These are phyloP conservation scores for Albizia julibrissin DNA, from an alignment of 306 rosid genomes.

Conservation along the genomic window DNA sequence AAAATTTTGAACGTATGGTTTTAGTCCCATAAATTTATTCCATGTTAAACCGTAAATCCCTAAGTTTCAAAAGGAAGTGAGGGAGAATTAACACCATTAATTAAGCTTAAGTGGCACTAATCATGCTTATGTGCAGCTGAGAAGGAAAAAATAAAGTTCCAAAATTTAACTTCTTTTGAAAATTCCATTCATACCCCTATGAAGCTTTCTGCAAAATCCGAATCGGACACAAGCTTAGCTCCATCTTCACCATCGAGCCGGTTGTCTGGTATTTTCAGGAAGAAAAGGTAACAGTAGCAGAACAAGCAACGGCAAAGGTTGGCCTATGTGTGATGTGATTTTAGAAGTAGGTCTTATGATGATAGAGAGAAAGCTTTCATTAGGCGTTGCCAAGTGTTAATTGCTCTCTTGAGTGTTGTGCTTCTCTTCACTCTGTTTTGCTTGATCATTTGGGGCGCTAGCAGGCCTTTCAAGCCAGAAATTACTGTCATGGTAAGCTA, in stretches of 20 bases:
- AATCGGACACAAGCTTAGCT: constrained; percentile 89
- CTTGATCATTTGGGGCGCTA: constrained; percentile 92
- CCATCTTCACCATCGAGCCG: constrained; percentile 88
- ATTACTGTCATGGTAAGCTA: constrained; percentile 60
- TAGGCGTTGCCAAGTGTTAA: constrained; percentile 58
- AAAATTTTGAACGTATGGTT: too few species aligned
- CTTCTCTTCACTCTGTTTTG: constrained; percentile 73
- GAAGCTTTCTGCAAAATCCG: constrained; percentile 74
- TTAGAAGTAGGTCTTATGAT: constrained; percentile 60
- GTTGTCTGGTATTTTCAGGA: constrained; percentile 78
- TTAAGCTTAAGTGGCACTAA: too few species aligned
- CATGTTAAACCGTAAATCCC: too few species aligned
- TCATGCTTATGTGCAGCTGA: too few species aligned
- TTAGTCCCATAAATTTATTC: accelerated
- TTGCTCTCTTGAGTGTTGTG: constrained; percentile 65
- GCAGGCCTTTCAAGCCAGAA: constrained; percentile 73
- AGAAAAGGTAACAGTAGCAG: constrained; percentile 53
- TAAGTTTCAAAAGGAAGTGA: too few species aligned
- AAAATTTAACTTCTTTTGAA: not conserved
- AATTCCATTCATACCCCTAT: not conserved
- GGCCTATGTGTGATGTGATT: constrained; percentile 95
- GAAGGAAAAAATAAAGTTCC: too few species aligned
- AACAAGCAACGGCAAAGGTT: constrained; percentile 82
- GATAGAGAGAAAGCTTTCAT: constrained; percentile 62
- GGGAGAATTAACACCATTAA: too few species aligned